Conservation (phyloP, 108 stramenopile species). For the Tribonema minus region DNA sequence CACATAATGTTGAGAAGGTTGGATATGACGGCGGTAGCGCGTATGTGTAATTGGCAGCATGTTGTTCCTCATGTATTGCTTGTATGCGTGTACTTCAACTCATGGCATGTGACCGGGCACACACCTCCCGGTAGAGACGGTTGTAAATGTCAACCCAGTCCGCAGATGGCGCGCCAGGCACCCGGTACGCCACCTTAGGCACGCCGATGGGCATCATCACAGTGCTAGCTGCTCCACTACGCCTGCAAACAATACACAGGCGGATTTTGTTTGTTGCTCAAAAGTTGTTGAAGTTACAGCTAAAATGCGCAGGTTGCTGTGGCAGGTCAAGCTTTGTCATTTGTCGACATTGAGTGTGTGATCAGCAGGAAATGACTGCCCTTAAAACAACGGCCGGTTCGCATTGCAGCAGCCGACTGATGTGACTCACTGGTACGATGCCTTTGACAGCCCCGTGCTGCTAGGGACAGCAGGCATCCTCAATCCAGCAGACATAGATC, state of each 20-base stretch:
- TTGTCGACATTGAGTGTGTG: background rate
- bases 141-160: conserved; percentile 98
- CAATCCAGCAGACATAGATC: conserved; percentile 29
- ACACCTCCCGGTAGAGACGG: conserved; percentile 81
- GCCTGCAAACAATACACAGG: background rate
- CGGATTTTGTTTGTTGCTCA: too few relatives aligned
- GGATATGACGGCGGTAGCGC: too few relatives aligned
- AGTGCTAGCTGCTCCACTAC: conserved; percentile 50
- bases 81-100: too few relatives aligned
- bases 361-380: background rate
- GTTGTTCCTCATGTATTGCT: too few relatives aligned
- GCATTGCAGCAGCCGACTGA: background rate
- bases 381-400: background rate
- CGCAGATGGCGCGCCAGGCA: conserved; percentile 67
- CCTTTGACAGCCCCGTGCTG: background rate
- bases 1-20: too few relatives aligned
- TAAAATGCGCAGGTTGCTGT: too few relatives aligned
- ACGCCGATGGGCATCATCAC: conserved; percentile 97
- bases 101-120: background rate
- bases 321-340: too few relatives aligned
- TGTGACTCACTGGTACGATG: conserved; percentile 23
- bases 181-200: conserved; percentile 86
- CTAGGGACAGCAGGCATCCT: conserved; percentile 5
- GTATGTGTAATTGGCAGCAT: too few relatives aligned
- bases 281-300: too few relatives aligned